Conservation (phyloP, 768 basidiomycete species). For the Podaxis sp. region DNA sequence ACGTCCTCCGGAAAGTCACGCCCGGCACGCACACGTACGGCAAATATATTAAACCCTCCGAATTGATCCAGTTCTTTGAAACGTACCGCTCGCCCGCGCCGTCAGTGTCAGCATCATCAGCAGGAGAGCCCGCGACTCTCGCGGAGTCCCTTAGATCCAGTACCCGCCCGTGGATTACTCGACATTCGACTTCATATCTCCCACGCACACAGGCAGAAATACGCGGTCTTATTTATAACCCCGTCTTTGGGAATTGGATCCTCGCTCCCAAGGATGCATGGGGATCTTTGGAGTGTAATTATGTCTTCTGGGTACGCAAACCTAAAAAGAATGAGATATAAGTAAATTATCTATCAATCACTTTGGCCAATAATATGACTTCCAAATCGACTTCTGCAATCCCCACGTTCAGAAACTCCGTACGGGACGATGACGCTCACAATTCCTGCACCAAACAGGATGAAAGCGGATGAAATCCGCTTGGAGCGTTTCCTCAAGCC, state of each 20-base stretch:
- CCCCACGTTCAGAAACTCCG: not conserved
- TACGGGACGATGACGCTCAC: not conserved
- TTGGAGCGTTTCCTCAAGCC: no score
- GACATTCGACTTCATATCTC: constrained; percentile 43
- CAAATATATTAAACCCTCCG: constrained; percentile 87
- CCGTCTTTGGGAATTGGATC: constrained; percentile 66
- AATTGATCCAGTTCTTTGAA: constrained; percentile 83
- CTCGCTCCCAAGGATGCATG: constrained; percentile 60
- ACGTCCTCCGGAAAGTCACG: constrained; percentile 75
- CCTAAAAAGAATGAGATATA: constrained; percentile 32
- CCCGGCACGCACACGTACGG: constrained; percentile 89
- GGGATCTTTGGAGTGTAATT: constrained; percentile 66
- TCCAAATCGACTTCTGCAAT: not conserved
- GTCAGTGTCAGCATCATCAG: not conserved
- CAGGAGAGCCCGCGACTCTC: constrained; percentile 14
- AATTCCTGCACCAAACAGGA: no score
- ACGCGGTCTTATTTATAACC: constrained; percentile 77
- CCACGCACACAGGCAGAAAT: constrained; percentile 72
- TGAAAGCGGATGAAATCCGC: no score
- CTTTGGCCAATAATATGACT: not conserved
- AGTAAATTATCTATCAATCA: not conserved
- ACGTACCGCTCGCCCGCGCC: constrained; percentile 39
- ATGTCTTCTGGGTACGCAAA: constrained; percentile 86
- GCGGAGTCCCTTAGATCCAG: constrained; percentile 16
- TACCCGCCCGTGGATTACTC: constrained; percentile 56